Conservation (phyloP, 1,284 basidiomycete species). For the Ganoderma meredithae region DNA sequence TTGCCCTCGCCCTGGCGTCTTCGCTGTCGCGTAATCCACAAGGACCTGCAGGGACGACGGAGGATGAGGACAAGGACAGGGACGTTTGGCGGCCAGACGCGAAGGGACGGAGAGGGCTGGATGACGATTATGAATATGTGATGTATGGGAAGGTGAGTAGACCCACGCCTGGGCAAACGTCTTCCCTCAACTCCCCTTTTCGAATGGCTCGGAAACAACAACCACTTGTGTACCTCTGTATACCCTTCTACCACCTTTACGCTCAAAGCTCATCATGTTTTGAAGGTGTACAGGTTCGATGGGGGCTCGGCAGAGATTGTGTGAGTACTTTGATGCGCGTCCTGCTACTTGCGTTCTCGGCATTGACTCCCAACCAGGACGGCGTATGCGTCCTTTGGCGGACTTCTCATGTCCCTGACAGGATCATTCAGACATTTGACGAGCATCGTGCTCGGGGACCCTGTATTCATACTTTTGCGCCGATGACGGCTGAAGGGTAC, state of each 20-base stretch:
- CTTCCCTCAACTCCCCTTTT: no score
- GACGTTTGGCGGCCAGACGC: conserved; percentile 91
- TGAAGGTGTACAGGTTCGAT: conserved; percentile 96
- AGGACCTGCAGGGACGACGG: conserved; percentile 51
- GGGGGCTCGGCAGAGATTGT: conserved; percentile 84
- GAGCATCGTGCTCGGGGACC: conserved; percentile 91
- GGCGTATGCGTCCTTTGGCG: conserved; percentile 95
- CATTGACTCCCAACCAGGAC: conserved; percentile 60
- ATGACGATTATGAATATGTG: conserved; percentile 98
- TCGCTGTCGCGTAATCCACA: conserved; percentile 76
- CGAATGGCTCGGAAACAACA: neutral
- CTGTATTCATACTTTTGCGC: conserved; percentile 90
- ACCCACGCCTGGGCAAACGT: neutral
- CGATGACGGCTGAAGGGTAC: conserved; percentile 53
- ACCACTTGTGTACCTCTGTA: neutral
- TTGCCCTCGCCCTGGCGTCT: conserved; percentile 88
- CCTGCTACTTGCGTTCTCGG: conserved; percentile 16
- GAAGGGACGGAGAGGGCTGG: conserved; percentile 86
- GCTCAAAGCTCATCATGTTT: conserved; percentile 20
- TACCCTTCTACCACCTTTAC: neutral
- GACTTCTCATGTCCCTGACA: conserved; percentile 94
- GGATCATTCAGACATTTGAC: conserved; percentile 95
- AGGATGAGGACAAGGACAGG: conserved; percentile 73
- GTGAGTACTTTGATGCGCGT: conserved; percentile 51
- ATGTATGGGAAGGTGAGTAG: conserved; percentile 94